These are phyloP conservation scores for Tolypocladium cylindrosporum DNA, from an alignment of 2,329 filamentous ascomycete genomes.

Conservation along the genomic window DNA sequence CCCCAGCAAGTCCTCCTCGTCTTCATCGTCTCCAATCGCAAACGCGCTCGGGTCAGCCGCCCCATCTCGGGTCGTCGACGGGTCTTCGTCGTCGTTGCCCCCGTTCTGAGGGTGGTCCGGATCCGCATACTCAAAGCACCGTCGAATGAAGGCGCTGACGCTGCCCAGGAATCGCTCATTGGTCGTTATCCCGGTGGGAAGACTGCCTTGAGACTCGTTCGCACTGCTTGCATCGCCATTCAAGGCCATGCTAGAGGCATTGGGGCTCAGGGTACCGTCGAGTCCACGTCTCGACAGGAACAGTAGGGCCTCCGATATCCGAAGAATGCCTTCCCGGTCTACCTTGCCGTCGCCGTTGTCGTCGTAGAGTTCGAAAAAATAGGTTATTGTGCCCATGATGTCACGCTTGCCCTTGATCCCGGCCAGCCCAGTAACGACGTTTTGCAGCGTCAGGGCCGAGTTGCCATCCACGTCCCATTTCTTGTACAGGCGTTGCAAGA, in stretches of 20 bases:
- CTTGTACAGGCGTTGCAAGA: constrained; percentile 76
- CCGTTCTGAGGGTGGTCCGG: constrained; percentile 67
- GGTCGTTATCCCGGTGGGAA: constrained; percentile 45
- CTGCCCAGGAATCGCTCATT: constrained; percentile 88
- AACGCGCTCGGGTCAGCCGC: constrained; percentile 44
- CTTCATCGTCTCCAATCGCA: constrained; percentile 60
- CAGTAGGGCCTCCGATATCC: constrained; percentile 87
- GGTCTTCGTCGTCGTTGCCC: constrained; percentile 18
- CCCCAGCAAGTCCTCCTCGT: constrained; percentile 50
- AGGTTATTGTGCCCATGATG: constrained; percentile 95
- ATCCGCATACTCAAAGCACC: constrained; percentile 97
- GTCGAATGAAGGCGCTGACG: constrained; percentile 88
- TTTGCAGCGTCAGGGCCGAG: constrained; percentile 74
- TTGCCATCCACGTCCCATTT: constrained; percentile 77
- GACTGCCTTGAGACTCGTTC: constrained; percentile 25
- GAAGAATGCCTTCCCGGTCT: constrained; percentile 86
- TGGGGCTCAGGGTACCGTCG: constrained; percentile 62
- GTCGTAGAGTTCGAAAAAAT: constrained; percentile 97
- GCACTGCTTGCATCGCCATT: constrained; percentile 24
- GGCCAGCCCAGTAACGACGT: constrained; percentile 84
- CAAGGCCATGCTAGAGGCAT: constrained; percentile 45
- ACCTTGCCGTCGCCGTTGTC: constrained; percentile 86
- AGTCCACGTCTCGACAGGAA: constrained; percentile 87
- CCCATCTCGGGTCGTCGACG: constrained; percentile 14
- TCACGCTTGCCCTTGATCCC: constrained; percentile 87